These are phyloP conservation scores for Clonostachys rhizophaga DNA, from an alignment of 2,329 filamentous ascomycete genomes.

Conservation along the genomic window DNA sequence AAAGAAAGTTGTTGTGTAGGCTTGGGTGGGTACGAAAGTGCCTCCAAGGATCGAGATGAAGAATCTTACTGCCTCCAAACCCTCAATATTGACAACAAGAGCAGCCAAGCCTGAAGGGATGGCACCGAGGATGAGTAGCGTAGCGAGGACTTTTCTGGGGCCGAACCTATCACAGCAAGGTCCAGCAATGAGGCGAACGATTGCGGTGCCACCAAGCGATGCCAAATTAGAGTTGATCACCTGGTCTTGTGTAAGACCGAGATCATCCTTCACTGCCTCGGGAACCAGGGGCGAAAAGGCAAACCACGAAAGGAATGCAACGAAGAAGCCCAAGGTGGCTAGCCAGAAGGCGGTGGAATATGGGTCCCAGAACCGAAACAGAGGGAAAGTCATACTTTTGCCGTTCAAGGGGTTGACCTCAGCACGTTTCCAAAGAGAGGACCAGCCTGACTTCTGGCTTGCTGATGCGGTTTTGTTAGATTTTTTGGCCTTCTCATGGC, in stretches of 20 bases:
- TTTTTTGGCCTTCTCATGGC: too few relatives aligned
- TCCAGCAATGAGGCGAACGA: constrained; percentile 74
- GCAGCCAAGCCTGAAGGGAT: constrained; percentile 81
- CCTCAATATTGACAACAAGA: constrained; percentile 56
- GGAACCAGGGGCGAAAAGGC: constrained; percentile 77
- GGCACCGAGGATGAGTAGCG: constrained; percentile 70
- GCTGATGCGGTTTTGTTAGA: too few relatives aligned
- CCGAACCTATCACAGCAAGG: constrained; percentile 84
- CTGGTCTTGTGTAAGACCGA: constrained; percentile 64
- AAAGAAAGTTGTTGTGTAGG: constrained; percentile 90
- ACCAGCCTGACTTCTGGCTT: background rate
- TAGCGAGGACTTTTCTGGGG: constrained; percentile 74
- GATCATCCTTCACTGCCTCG: constrained; percentile 74
- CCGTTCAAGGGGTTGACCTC: constrained; percentile 79
- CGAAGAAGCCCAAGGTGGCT: constrained; percentile 80
- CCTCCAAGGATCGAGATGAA: constrained; percentile 78
- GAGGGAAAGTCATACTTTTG: constrained; percentile 76
- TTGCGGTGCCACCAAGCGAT: constrained; percentile 63
- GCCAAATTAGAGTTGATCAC: constrained; percentile 90
- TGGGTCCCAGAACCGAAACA: constrained; percentile 71
- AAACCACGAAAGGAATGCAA: constrained; percentile 81
- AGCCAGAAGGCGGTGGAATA: constrained; percentile 91
- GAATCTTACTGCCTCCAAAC: constrained; percentile 71
- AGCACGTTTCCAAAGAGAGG: constrained; percentile 38
- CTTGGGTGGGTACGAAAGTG: constrained; percentile 80